A percentile compares a stretch with the other conserved stretches of the same genome.
These are phyloP conservation scores for Acorus calamus DNA, from an alignment of 106 monocot genomes.

Conservation along the genomic window DNA sequence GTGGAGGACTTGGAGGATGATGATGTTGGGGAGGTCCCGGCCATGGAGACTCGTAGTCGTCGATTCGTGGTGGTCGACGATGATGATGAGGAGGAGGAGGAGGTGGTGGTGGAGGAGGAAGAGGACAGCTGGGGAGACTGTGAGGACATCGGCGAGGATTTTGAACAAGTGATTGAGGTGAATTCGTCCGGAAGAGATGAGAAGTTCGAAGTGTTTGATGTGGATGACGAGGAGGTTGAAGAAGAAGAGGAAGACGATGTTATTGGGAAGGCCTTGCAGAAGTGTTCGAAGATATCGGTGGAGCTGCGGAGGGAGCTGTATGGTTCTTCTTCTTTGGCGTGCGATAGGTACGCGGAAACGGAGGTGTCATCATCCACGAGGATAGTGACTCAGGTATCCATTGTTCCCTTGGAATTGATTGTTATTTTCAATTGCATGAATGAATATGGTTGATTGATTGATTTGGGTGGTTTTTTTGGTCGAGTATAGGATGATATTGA, in stretches of 20 bases:
- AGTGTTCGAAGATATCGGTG: conserved; percentile 70
- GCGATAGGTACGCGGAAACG: conserved; percentile 72
- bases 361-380: conserved; percentile 48
- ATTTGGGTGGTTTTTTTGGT: neutral
- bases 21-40: conserved; percentile 21
- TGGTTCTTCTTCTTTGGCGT: conserved; percentile 44
- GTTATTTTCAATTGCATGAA: neutral
- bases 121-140: conserved; percentile 16
- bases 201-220: too few species aligned
- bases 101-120: conserved; percentile 32
- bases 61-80: conserved; percentile 43
- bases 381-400: conserved; percentile 75
- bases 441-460: too few species aligned
- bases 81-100: conserved; percentile 31
- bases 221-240: neutral
- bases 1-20: conserved; percentile 26
- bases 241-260: conserved; percentile 47
- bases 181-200: too few species aligned
- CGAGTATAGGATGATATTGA: conserved; percentile 62
- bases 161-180: neutral
- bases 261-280: conserved; percentile 71
- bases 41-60: conserved; percentile 1
- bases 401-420: neutral
- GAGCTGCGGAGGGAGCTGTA: conserved; percentile 60
- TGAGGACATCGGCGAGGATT: conserved; percentile 1